A percentile compares a stretch with the other conserved stretches of the same genome.
These are phyloP conservation scores for Lophium mytilinum DNA, from an alignment of 495 filamentous ascomycete species.

Conservation along the genomic window DNA sequence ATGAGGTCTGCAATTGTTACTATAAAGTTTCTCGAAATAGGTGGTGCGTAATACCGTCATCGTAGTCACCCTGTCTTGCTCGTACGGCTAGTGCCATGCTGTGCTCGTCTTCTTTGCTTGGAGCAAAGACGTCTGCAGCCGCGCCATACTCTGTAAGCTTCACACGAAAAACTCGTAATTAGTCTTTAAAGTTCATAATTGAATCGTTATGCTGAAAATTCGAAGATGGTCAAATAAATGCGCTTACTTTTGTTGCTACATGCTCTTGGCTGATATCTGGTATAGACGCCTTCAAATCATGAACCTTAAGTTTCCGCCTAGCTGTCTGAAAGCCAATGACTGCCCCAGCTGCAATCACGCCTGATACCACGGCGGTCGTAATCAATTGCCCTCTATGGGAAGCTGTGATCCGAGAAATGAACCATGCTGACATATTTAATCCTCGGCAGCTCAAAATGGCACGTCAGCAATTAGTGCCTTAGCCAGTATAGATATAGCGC, in stretches of 20 bases:
- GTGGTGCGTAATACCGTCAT: slow-evolving; percentile 53
- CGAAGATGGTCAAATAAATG: not conserved
- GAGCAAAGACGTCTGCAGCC: slow-evolving; percentile 44
- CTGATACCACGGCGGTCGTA: slow-evolving; percentile 67
- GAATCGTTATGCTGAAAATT: not conserved
- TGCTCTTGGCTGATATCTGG: slow-evolving; percentile 31
- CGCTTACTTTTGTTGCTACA: slow-evolving; percentile 26
- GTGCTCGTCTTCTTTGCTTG: slow-evolving; percentile 68
- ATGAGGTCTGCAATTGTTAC: slow-evolving; percentile 57
- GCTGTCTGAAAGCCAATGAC: slow-evolving; percentile 43
- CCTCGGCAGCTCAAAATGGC: not conserved
- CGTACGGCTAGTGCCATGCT: slow-evolving; percentile 67
- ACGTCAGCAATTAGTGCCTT: not conserved
- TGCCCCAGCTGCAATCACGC: slow-evolving; percentile 60
- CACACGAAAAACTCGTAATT: slow-evolving; percentile 27
- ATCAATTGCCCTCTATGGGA: slow-evolving; percentile 59
- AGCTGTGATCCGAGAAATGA: slow-evolving; percentile 42
- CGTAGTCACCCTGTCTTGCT: slow-evolving; percentile 81
- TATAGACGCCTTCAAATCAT: slow-evolving; percentile 36
- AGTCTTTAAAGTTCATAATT: not conserved
- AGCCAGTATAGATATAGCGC: not conserved
- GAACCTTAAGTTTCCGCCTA: slow-evolving; percentile 26
- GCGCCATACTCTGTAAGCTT: slow-evolving; percentile 72
- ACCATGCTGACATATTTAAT: slow-evolving; percentile 47
- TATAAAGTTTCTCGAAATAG: not conserved